phyloP scores from a whole-genome alignment of 228 moss, liverwort and hornwort genomes.

The Sphagnum fallax region DNA sequence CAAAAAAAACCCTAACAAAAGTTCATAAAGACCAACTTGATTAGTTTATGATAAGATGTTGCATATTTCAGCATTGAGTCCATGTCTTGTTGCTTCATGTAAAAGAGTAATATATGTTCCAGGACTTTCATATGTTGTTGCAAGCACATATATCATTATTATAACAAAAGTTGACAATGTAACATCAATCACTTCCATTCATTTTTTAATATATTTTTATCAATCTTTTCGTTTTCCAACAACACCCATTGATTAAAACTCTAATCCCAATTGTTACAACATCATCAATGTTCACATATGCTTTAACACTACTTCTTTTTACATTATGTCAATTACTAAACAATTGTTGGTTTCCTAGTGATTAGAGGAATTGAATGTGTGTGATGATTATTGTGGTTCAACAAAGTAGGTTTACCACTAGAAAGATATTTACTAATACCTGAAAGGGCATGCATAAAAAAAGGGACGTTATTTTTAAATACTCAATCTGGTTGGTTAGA shows the following conservation, averaged over 20 bases:
- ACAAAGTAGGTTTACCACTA: conserved; percentile 64
- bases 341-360: conserved; percentile 79
- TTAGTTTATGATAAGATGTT: too few relatives aligned
- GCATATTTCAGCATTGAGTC: conserved; percentile 5
- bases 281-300: conserved; percentile 13
- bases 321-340: conserved; percentile 48
- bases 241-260: neutral
- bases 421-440: conserved; percentile 79
- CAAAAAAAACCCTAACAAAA: conserved; percentile 26
- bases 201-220: conserved; percentile 23
- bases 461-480: conserved; percentile 75
- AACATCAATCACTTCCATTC: conserved; percentile 16
- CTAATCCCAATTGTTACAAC: conserved; percentile 7
- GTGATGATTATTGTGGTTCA: conserved; percentile 68
- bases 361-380: conserved; percentile 87
- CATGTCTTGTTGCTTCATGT: conserved; percentile 58
- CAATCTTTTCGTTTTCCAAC: conserved; percentile 24
- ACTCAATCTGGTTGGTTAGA: conserved; percentile 61
- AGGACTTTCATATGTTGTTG: conserved; percentile 49
- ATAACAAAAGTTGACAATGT: conserved; percentile 14
- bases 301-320: conserved; percentile 18
- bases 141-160: conserved; percentile 15
- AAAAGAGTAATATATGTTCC: conserved; percentile 63
- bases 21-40: neutral
- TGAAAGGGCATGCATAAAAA: conserved; percentile 91